These are phyloP conservation scores for Medicago lupulina DNA, from an alignment of 306 rosid genomes.

Conservation along the genomic window DNA sequence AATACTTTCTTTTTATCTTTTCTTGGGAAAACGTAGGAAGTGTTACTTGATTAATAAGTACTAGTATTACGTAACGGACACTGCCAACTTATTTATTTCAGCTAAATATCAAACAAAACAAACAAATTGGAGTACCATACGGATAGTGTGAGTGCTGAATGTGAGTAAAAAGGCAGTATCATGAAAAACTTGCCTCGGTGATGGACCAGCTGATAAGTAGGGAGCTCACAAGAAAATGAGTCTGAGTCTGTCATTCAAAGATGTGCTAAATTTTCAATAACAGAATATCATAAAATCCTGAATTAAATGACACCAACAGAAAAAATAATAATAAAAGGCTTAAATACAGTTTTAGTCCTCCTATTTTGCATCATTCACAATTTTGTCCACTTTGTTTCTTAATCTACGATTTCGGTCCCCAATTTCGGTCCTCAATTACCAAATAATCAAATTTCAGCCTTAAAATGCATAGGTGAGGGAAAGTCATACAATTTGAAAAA, in stretches of 20 bases:
- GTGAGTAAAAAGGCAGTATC: conserved; percentile 14
- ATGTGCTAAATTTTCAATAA: conserved; percentile 10
- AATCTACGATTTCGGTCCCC: not conserved
- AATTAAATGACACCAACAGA: conserved; percentile 7
- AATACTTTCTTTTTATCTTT: not conserved
- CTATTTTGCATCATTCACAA: not conserved
- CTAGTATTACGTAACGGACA: not conserved
- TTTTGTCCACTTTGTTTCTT: not conserved
- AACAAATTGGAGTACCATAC: conserved; percentile 12
- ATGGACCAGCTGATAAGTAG: conserved; percentile 80
- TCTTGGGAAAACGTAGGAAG: not conserved
- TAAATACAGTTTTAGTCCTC: not conserved
- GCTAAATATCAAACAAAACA: conserved; percentile 28
- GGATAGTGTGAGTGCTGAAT: not conserved
- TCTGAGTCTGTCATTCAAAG: conserved; percentile 56
- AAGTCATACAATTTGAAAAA: not conserved
- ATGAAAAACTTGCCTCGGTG: conserved; percentile 74
- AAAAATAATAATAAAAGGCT: not conserved
- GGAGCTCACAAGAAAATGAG: conserved; percentile 68
- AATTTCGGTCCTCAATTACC: not conserved
- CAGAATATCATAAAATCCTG: not conserved
- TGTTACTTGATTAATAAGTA: too few species aligned
- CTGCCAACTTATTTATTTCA: not conserved
- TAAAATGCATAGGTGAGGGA: not conserved
- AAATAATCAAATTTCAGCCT: not conserved